A percentile compares a stretch with the other conserved stretches of the same genome.
phyloP scores from a whole-genome alignment of 2,329 filamentous ascomycete genomes.

The Penicillium vulpinum region DNA sequence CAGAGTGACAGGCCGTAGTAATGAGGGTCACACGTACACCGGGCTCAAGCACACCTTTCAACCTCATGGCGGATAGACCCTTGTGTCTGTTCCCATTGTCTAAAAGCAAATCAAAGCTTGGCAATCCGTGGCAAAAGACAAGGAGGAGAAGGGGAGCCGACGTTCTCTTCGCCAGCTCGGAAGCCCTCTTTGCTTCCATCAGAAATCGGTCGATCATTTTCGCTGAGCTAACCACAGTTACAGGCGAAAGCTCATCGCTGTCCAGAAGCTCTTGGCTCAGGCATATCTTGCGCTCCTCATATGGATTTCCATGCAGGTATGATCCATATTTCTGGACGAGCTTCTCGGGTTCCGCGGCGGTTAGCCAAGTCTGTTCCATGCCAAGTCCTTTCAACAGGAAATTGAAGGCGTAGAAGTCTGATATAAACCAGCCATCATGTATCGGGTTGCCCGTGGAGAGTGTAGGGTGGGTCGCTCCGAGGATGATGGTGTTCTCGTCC shows the following conservation, averaged over 20 bases:
- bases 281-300: neutral
- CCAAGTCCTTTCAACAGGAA: neutral
- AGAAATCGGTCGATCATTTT: neutral
- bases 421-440: neutral
- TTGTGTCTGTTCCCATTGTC: too few relatives aligned
- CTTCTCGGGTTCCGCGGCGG: neutral
- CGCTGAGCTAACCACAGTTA: neutral
- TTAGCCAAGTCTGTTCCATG: neutral
- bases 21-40: too few relatives aligned
- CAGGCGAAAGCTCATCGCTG: neutral
- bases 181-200: neutral
- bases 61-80: too few relatives aligned
- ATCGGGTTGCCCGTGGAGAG: too few relatives aligned
- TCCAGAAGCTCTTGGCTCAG: neutral
- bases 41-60: too few relatives aligned
- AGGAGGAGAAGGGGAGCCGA: constrained; percentile 2
- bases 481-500: too few relatives aligned
- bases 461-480: too few relatives aligned
- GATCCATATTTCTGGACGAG: neutral
- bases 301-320: constrained; percentile 4
- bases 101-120: too few relatives aligned
- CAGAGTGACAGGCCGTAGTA: too few relatives aligned
- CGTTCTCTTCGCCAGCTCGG: neutral
- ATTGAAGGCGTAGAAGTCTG: neutral
- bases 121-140: constrained; percentile 2